Evolutionary conservation across 2,329 filamentous ascomycete species (phyloP), one percentile per base, ranked within the genome.

Genomic region (Aureobasidium sp.): DNA sequence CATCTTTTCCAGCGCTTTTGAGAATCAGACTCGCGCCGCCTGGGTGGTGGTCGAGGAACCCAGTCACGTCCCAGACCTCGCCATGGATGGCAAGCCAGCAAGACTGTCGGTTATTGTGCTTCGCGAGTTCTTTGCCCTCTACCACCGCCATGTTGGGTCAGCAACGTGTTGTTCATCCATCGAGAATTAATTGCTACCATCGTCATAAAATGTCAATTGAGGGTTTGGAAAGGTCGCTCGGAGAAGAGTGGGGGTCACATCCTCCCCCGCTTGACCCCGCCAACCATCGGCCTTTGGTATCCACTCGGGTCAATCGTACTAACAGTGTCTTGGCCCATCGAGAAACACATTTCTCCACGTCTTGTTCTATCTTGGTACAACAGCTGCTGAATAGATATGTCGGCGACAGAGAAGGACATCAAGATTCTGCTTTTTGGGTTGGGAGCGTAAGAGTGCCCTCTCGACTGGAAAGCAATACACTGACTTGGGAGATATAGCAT

Each of bases 41-140:
- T 27, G 91, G 91, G 71, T 95, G 91, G 74, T 95, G 89, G 12
- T 88, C 87, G n/a, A 94, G 76, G 72, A 94, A 95, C 47, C 47
- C n/a, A 4, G 91, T 95, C 63, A 95, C 89, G 79, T 96, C 90
- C 77, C 94, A 97, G 66, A 96, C 90, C 67, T 90, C 84, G 68
- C 88, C 89, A 74, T 96, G 93, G 29, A 97, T 81, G 59, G 92
- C 82, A 1, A 96, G 90, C 91, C 92, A 96, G 77, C 92, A 96
- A 77, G 89, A 92, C 20, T 92, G 85, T 61, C 82, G 72, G 2
- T 87, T 87, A 71, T 89, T 93, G 78, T 97, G 91, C 71, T 91
- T 89, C 65, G 88, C 87, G 66, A 96, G 76, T 61, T 84, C 79
- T 58, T n/a, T 39, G 4, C 48, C 59, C 12, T 62, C 49, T 37